Evolutionary conservation across 192 early-diverging fungal species (phyloP).

Genomic region (Obelidium mucronatum): DNA sequence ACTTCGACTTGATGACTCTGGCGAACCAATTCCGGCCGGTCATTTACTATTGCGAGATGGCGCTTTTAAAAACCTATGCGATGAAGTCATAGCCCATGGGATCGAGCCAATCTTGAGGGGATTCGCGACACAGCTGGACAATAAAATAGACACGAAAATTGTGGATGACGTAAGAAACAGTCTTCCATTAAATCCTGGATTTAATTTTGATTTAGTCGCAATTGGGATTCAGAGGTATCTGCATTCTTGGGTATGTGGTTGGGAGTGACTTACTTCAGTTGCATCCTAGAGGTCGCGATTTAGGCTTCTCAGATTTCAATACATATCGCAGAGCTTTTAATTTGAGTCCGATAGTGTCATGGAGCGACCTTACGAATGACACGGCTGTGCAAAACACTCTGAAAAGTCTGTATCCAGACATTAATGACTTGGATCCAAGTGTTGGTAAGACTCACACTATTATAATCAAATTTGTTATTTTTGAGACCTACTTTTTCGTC

Average conservation of each 20-base stretch:
- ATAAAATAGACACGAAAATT: conserved; percentile 33
- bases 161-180: conserved; percentile 36
- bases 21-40: conserved; percentile 34
- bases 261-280: too few species aligned
- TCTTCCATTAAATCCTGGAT: conserved; percentile 17
- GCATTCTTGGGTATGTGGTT: too few species aligned
- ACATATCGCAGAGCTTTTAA: conserved; percentile 27
- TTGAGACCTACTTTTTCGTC: not conserved
- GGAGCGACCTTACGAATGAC: conserved; percentile 46
- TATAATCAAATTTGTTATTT: not conserved
- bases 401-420: conserved; percentile 30
- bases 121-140: conserved; percentile 40
- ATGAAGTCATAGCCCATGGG: conserved; percentile 25
- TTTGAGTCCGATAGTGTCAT: conserved; percentile 10
- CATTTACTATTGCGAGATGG: conserved; percentile 16
- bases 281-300: conserved; percentile 51
- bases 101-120: conserved; percentile 46
- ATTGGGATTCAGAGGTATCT: conserved; percentile 50
- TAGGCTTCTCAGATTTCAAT: conserved; percentile 48
- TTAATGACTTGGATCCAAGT: conserved; percentile 43
- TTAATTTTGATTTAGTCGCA: conserved; percentile 40
- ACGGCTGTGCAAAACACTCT: conserved; percentile 19
- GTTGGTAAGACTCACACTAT: too few species aligned
- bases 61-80: conserved; percentile 30
- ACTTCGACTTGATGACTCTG: conserved; percentile 36